phyloP scores from a whole-genome alignment of 176 grass and related monocot genomes.

The Aegilops tauschii region DNA sequence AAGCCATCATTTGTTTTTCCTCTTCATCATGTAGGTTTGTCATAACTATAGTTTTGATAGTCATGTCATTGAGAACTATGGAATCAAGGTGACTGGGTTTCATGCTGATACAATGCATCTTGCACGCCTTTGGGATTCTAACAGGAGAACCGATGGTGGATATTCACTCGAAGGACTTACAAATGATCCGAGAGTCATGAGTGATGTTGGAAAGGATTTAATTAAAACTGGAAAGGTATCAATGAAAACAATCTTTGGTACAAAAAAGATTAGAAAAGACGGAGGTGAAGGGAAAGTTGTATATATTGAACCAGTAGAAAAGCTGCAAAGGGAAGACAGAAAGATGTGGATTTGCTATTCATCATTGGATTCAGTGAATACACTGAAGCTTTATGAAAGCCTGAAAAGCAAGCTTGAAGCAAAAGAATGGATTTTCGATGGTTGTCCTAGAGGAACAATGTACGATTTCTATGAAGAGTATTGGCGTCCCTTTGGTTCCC shows the following conservation, averaged over 20 bases:
- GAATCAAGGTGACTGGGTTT: slow-evolving; percentile 80
- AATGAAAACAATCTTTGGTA: slow-evolving; percentile 90
- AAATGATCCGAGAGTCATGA: slow-evolving; percentile 69
- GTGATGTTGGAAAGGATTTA: slow-evolving; percentile 31
- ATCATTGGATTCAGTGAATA: slow-evolving; percentile 71
- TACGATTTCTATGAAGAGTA: slow-evolving; percentile 86
- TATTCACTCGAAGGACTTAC: slow-evolving; percentile 97
- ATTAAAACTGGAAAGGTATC: slow-evolving; percentile 57
- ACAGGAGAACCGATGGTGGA: slow-evolving; percentile 69
- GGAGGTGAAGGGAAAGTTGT: slow-evolving; percentile 76
- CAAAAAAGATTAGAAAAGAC: slow-evolving; percentile 70
- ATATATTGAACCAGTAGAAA: slow-evolving; percentile 53
- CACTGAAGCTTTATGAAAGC: slow-evolving; percentile 67
- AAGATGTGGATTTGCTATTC: slow-evolving; percentile 90
- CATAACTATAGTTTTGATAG: slow-evolving; percentile 98
- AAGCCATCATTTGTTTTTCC: slow-evolving; percentile 19
- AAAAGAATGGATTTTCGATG: slow-evolving; percentile 62
- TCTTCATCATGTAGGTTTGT: slow-evolving; percentile 74
- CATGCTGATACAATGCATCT: slow-evolving; percentile 98
- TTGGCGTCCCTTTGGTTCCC: slow-evolving; percentile 79
- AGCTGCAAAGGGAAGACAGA: slow-evolving; percentile 86
- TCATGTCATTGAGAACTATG: slow-evolving; percentile 81
- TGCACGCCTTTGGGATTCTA: slow-evolving; percentile 89
- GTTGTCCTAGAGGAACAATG: slow-evolving; percentile 57
- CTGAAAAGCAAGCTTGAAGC: slow-evolving; percentile 80